Percentiles rank a stretch among this genome's conserved stretches.
Conservation (phyloP, 441 rosid species). For the Eutrema salsugineum region DNA sequence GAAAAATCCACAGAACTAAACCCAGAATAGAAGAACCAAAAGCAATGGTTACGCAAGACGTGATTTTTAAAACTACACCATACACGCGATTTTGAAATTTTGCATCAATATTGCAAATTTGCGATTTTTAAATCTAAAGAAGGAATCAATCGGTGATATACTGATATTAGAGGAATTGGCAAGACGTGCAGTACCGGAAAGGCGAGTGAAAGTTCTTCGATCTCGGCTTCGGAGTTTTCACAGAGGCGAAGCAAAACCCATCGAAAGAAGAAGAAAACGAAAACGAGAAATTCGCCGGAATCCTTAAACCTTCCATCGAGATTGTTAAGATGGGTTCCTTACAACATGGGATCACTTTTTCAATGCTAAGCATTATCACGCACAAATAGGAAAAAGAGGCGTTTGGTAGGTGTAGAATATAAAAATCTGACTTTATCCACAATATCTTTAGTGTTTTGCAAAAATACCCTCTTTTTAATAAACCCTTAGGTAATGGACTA, state of each 20-base stretch:
- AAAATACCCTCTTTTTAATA: no score
- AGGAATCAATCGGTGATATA: not conserved
- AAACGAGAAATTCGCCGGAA: not conserved
- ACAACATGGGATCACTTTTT: not conserved
- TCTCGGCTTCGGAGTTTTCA: not conserved
- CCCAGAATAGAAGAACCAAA: not conserved
- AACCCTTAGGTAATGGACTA: no score
- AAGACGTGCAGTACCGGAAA: not conserved
- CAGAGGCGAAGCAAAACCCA: not conserved
- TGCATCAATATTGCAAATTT: not conserved
- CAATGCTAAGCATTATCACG: not conserved
- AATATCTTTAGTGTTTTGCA: no score
- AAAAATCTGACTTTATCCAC: no score
- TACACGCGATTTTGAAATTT: no score
- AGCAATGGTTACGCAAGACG: not conserved
- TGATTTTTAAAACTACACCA: no score
- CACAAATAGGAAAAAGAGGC: not conserved
- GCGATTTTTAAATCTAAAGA: not conserved
- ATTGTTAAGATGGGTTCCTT: not conserved
- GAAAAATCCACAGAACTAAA: not conserved
- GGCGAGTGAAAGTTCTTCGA: not conserved
- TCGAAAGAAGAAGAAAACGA: not conserved
- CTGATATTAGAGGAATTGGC: not conserved
- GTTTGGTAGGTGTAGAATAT: not conserved
- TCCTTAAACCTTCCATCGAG: not conserved